Conservation (phyloP, 371 early-diverging fungal species). For the Blastocladiella emersonii region DNA sequence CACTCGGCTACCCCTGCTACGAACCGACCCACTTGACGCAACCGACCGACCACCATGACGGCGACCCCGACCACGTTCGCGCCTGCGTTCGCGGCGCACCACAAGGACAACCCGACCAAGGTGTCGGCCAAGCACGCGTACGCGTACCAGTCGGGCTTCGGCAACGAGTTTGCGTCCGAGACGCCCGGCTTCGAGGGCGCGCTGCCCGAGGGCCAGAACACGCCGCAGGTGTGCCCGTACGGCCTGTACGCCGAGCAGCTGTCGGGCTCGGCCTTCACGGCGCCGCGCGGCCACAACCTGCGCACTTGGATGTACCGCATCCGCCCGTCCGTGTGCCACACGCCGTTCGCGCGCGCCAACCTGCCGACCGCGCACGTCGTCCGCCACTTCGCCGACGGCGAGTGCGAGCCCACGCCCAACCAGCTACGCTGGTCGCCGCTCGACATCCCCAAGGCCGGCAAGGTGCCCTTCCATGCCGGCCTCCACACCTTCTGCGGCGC, state of each 20-base stretch:
- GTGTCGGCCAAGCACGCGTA: background rate
- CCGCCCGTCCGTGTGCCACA: constrained; percentile 78
- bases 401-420: constrained; percentile 52
- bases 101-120: background rate
- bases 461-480: constrained; percentile 70
- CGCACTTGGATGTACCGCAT: constrained; percentile 87
- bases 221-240: constrained; percentile 82
- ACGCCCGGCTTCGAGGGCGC: constrained; percentile 54
- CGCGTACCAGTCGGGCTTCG: constrained; percentile 24
- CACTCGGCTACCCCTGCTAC: too few relatives aligned
- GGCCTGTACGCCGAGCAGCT: constrained; percentile 89
- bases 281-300: constrained; percentile 67
- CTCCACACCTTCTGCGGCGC: constrained; percentile 75
- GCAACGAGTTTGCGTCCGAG: constrained; percentile 60
- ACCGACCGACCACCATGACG: background rate
- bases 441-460: constrained; percentile 35
- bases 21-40: too few relatives aligned
- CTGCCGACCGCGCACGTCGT: constrained; percentile 25
- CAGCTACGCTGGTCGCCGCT: constrained; percentile 92
- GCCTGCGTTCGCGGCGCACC: background rate
- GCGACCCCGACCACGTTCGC: background rate
- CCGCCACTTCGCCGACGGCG: constrained; percentile 36
- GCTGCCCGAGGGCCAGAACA: constrained; percentile 78
- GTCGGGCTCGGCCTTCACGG: constrained; percentile 91
- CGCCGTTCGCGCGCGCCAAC: constrained; percentile 42